Percentiles rank a stretch among this genome's conserved stretches.
Conservation (phyloP, 441 rosid species). For the Populus hybrid region DNA sequence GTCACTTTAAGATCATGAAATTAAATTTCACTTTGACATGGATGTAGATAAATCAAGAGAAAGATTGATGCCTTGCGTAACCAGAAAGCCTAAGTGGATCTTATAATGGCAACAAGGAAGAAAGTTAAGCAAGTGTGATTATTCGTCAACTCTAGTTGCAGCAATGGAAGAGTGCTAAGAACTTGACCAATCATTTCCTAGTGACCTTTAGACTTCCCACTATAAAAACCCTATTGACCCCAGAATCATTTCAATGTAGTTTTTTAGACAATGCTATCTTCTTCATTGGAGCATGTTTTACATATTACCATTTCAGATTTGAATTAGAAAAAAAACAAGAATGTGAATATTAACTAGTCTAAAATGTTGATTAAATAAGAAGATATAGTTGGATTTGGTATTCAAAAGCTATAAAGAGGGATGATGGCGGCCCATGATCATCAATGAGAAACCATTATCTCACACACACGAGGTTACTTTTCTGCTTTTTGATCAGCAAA, state of each 20-base stretch:
- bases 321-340: too few relatives aligned
- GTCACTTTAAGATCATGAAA: too few relatives aligned
- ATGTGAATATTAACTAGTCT: too few relatives aligned
- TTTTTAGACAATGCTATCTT: background rate
- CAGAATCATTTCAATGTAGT: background rate
- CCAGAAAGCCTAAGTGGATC: background rate
- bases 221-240: background rate
- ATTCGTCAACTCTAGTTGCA: background rate
- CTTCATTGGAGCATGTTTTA: too few relatives aligned
- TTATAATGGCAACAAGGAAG: background rate
- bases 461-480: background rate
- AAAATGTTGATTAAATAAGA: background rate
- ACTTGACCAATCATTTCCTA: background rate
- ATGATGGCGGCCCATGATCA: background rate
- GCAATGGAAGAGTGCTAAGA: background rate
- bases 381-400: background rate
- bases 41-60: too few relatives aligned
- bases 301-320: too few relatives aligned
- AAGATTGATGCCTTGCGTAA: background rate
- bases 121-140: background rate
- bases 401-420: background rate
- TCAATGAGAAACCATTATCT: background rate
- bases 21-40: too few relatives aligned
- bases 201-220: too few relatives aligned
- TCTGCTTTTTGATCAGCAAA: background rate